These are phyloP conservation scores for Spizellomyces punctatus DNA, from an alignment of 192 early-diverging fungal species.

Conservation along the genomic window DNA sequence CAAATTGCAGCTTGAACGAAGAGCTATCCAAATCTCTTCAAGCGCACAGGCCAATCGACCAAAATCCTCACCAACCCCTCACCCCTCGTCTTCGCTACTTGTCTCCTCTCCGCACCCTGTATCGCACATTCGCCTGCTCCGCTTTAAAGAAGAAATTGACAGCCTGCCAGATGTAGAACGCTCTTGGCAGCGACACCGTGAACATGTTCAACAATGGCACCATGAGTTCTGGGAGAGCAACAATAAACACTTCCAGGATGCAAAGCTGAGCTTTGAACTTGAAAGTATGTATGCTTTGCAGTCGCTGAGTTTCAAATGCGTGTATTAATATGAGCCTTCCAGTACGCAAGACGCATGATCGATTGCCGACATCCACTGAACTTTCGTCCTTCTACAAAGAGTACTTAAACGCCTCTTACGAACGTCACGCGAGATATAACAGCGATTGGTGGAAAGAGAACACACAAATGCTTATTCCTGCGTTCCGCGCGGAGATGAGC, in stretches of 20 bases:
- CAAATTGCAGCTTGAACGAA: too few species aligned
- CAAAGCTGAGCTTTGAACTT: slow-evolving; percentile 34
- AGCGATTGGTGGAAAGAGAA: slow-evolving; percentile 34
- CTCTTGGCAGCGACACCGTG: slow-evolving; percentile 17
- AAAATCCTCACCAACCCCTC: too few species aligned
- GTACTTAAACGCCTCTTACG: slow-evolving; percentile 30
- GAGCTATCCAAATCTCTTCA: too few species aligned
- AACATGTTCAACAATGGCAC: slow-evolving; percentile 34
- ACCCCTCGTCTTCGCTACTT: not conserved
- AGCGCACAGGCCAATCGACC: too few species aligned
- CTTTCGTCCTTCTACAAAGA: slow-evolving; percentile 40
- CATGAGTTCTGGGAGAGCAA: slow-evolving; percentile 43
- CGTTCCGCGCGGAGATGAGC: slow-evolving; percentile 26
- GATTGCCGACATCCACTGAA: slow-evolving; percentile 24
- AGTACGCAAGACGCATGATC: slow-evolving; percentile 13
- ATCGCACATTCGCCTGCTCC: slow-evolving; percentile 41
- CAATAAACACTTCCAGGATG: slow-evolving; percentile 35
- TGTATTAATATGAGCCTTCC: slow-evolving; percentile 1
- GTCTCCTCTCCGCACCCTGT: slow-evolving; percentile 45
- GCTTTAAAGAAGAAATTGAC: slow-evolving; percentile 3
- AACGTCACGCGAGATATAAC: slow-evolving; percentile 42
- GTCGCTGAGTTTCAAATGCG: not conserved
- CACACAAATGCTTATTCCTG: slow-evolving; percentile 19
- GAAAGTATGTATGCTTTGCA: slow-evolving; percentile 13
- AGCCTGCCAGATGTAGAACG: slow-evolving; percentile 4